These are phyloP conservation scores for Rhodosorus marinus DNA, from an alignment of 23 red algal species.

Conservation along the genomic window DNA sequence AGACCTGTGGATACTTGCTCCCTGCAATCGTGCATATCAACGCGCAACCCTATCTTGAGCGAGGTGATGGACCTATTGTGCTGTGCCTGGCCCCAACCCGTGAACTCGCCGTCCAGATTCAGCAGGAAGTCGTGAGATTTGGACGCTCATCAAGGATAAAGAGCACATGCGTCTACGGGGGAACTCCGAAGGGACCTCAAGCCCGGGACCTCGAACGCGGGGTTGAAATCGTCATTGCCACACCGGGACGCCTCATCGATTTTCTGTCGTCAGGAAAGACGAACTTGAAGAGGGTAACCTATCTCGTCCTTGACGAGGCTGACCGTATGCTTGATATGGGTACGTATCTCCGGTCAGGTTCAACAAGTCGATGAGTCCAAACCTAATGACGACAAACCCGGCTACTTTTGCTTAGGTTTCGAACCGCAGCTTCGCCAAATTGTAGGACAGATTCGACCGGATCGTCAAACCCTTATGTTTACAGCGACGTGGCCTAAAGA, in stretches of 20 bases:
- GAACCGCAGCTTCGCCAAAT: slow-evolving; percentile 89
- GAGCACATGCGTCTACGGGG: slow-evolving; percentile 80
- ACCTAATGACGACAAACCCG: no score
- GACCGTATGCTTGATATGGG: slow-evolving; percentile 98
- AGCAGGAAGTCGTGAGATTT: slow-evolving; percentile 57
- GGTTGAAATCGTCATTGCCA: slow-evolving; percentile 91
- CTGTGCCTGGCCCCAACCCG: slow-evolving; percentile 82
- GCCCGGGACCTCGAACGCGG: slow-evolving; percentile 50
- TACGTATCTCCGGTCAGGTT: no score
- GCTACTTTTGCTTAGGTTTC: no score
- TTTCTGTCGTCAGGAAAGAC: slow-evolving; percentile 70
- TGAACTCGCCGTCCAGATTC: slow-evolving; percentile 87
- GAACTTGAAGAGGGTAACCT: slow-evolving; percentile 82
- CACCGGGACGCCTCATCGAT: slow-evolving; percentile 79
- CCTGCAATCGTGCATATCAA: slow-evolving; percentile 95
- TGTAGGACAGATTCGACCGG: slow-evolving; percentile 75
- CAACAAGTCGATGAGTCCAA: no score
- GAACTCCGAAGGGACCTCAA: slow-evolving; percentile 53
- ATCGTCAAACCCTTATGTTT: slow-evolving; percentile 93
- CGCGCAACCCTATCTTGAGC: slow-evolving; percentile 44
- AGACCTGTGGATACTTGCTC: slow-evolving; percentile 87
- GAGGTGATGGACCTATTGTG: slow-evolving; percentile 82
- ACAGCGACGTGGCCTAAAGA: slow-evolving; percentile 95
- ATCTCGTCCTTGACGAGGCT: slow-evolving; percentile 91
- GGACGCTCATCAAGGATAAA: slow-evolving; percentile 62